Percentiles rank a stretch among this genome's conserved stretches.
These are phyloP conservation scores for Cerrena zonata DNA, from an alignment of 1,284 basidiomycete species.

Conservation along the genomic window DNA sequence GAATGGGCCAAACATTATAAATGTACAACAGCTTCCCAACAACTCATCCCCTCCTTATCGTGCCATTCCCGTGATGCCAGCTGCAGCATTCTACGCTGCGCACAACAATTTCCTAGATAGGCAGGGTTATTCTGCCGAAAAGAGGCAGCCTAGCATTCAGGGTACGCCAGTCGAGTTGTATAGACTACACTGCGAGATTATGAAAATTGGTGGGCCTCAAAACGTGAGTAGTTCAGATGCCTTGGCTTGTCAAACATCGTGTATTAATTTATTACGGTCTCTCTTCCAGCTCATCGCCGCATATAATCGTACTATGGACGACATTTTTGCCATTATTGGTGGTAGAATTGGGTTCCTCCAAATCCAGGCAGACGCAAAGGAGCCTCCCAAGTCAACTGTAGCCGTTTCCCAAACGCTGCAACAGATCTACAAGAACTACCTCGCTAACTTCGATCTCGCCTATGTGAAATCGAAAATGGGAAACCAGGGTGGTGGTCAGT, in stretches of 20 bases:
- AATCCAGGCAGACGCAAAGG: constrained; percentile 49
- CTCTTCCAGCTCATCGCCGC: no score
- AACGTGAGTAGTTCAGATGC: constrained; percentile 35
- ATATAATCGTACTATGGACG: constrained; percentile 42
- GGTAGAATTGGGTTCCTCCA: constrained; percentile 57
- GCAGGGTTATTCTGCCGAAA: constrained; percentile 36
- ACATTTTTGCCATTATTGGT: constrained; percentile 61
- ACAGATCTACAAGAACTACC: constrained; percentile 54
- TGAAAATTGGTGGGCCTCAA: constrained; percentile 46
- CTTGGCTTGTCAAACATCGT: not conserved
- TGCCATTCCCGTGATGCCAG: no score
- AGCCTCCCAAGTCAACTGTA: constrained; percentile 55
- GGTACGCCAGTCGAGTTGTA: constrained; percentile 51
- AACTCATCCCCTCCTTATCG: no score
- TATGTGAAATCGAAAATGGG: constrained; percentile 34
- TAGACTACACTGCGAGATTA: constrained; percentile 50
- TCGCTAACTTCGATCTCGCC: constrained; percentile 50
- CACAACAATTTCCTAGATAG: not conserved
- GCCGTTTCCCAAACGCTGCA: constrained; percentile 53
- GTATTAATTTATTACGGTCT: no score
- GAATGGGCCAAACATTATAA: not conserved
- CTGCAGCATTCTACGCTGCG: not conserved
- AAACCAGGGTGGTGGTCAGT: constrained; percentile 7
- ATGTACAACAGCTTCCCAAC: no score
- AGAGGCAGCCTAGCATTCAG: constrained; percentile 41